Conservation (phyloP, 2,329 filamentous ascomycete species). For the Paradendryphiella salina region DNA sequence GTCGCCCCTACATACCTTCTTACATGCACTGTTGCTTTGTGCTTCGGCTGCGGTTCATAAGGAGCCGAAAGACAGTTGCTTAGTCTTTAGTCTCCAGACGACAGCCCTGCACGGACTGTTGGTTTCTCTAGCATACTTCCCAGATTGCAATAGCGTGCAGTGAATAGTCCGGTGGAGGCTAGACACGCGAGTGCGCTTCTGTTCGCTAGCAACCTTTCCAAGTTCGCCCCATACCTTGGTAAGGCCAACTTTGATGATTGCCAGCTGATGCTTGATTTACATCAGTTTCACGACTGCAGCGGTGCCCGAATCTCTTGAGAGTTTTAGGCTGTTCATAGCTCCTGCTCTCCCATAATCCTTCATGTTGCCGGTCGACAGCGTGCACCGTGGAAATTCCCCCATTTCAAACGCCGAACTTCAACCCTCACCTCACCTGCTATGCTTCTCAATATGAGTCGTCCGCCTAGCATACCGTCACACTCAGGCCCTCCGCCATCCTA, state of each 20-base stretch:
- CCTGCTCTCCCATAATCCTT: constrained; percentile 36
- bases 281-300: constrained; percentile 32
- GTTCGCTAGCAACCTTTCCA: constrained; percentile 30
- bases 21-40: constrained; percentile 33
- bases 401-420: constrained; percentile 33
- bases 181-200: constrained; percentile 43
- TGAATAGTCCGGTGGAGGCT: constrained; percentile 39
- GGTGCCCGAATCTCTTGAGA: constrained; percentile 34
- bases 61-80: constrained; percentile 41
- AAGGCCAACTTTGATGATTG: constrained; percentile 35
- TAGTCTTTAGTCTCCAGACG: constrained; percentile 46
- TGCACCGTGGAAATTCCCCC: constrained; percentile 40
- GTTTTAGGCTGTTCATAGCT: constrained; percentile 31
- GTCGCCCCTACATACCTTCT: constrained; percentile 28
- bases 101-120: constrained; percentile 47
- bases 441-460: constrained; percentile 75
- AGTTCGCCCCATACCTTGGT: constrained; percentile 37
- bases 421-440: constrained; percentile 34
- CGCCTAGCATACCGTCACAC: constrained; percentile 86
- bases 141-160: constrained; percentile 42
- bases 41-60: constrained; percentile 41
- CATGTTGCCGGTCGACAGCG: constrained; percentile 38
- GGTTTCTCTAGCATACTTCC: constrained; percentile 40
- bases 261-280: constrained; percentile 41
- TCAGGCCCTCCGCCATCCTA: constrained; percentile 38